Evolutionary conservation across 805 yeast species (phyloP), one percentile per base, ranked within the genome.

Genomic region (Ogataea methanolica): DNA sequence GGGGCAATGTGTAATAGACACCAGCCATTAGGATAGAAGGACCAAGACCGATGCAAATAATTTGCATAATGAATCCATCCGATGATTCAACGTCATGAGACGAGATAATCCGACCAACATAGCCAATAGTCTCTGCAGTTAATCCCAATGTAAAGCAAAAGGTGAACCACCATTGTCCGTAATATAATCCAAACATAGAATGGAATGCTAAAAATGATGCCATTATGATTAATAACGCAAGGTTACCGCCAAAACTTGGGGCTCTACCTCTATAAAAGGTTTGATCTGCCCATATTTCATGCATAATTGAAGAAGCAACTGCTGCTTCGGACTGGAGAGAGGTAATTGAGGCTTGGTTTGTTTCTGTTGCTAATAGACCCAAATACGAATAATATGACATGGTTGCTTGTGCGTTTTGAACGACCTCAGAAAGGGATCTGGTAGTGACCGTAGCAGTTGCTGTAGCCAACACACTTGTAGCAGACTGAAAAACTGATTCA

Each of bases 1-100:
- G 85, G 6, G 85, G 89, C 53, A 89, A 66, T 46, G 82, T 71
- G 54, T 76, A 84, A 67, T 89, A 90, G 2, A 89, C 72, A 2
- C 92, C 96, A 4, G 86, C 96, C 87, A 87, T 85, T 41, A 86
- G 70, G 62, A 89, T 85, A 19, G 88, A 88, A 0, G 96, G 96
- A 0, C 88, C 92, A 41, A 89, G 65, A 0, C 92, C 86, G 47
- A 88, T 67, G 56, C 83, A 73, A 46, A 82, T 76, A 52, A 84
- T 76, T 63, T 89, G 95, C 56, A 82, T 66, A 39, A 85, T 59
- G 58, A 73, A 89, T 26, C 72, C 68, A 43, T 73, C 62, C 36
- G 65, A 52, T 36, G 66, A 58, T 15, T 45, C 39, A 44, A 61
- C 49, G 53, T 76, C 60, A 39, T 60, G 53, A 19, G 74, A 71